Evolutionary conservation across 257 asterid genomes (phyloP), one percentile per base, ranked within the genome.

Genomic region (Rhazya stricta): DNA sequence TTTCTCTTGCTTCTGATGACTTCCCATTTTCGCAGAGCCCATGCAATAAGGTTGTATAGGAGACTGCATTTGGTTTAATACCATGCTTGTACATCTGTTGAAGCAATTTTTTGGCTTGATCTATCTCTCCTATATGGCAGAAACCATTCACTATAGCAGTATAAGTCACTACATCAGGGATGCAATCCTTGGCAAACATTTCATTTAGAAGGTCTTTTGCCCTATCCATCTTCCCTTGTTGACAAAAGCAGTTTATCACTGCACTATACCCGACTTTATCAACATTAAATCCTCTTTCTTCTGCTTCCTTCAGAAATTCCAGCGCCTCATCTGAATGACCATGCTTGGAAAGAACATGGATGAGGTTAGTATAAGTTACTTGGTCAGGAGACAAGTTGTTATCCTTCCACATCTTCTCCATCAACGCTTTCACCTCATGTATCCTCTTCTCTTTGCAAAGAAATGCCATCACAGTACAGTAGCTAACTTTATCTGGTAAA

Each of bases 81-180:
- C 96, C 96, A 62, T 88, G 86, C 84, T 88, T 90, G 82, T 88
- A 82, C 99, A 94, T 94, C 84, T 92, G 91, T 39, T 89, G 87
- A 67, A 94, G 85, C 79, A 94, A 61, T 70, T 81, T 89, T 77
- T 88, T 94, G 69, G 97, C 97, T 80, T 87, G 88, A 76, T 88
- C 96, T 56, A 89, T 70, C 70, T 84, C 88, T 70, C 96, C 93
- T 32, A 61, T 57, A 39, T 75, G 78, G 76, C 96, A 90, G 80
- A 86, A 92, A 36, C 97, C 99, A 77, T 87, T 82, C 73, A 94
- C 76, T 74, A 92, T 87, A 71, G 97, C 83, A 65, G 97, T 94
- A 69, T 94, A 94, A 2, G 99, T 94, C 83, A 94, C 97, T 32
- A 94, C 99, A 85, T 94, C 99, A 48, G 99, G 97, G 62, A 15